Percentiles rank a stretch among this genome's conserved stretches.
Conservation (phyloP, 306 rosid species). For the Carpinus viminea region DNA sequence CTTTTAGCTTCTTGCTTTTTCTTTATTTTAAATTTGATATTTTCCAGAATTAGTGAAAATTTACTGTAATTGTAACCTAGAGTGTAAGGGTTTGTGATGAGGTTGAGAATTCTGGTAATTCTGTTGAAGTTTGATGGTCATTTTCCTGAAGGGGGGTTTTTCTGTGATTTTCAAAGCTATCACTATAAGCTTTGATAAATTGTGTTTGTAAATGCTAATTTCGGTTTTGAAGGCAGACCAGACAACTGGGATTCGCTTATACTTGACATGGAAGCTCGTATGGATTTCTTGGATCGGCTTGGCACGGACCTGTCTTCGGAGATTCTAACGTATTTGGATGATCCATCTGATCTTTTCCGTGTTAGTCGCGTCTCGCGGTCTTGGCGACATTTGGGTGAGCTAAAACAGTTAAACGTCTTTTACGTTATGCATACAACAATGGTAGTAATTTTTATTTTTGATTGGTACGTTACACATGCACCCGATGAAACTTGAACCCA, state of each 20-base stretch:
- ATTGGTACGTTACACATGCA: too few species aligned
- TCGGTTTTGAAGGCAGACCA: conserved; percentile 44
- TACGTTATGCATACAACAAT: too few species aligned
- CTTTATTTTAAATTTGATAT: too few species aligned
- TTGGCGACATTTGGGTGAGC: conserved; percentile 74
- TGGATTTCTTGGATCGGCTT: conserved; percentile 56
- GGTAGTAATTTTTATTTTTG: background rate
- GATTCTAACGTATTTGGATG: conserved; percentile 61
- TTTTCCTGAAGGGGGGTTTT: too few species aligned
- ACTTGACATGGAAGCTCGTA: conserved; percentile 36
- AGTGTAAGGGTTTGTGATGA: too few species aligned
- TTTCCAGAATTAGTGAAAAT: too few species aligned
- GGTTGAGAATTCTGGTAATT: too few species aligned
- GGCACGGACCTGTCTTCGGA: conserved; percentile 50
- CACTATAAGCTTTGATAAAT: background rate
- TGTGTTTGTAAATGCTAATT: conserved; percentile 19
- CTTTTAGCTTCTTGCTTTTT: too few species aligned
- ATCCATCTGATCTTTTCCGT: conserved; percentile 59
- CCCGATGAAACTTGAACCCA: too few species aligned
- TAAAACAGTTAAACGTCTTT: background rate
- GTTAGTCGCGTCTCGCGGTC: conserved; percentile 60
- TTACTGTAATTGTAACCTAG: too few species aligned
- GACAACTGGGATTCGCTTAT: conserved; percentile 27
- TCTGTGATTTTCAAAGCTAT: background rate
- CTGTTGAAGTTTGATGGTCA: too few species aligned